Evolutionary conservation across 2,329 filamentous ascomycete genomes (phyloP), one percentile per base, ranked within the genome.

Genomic region (Diplodia sapinea): DNA sequence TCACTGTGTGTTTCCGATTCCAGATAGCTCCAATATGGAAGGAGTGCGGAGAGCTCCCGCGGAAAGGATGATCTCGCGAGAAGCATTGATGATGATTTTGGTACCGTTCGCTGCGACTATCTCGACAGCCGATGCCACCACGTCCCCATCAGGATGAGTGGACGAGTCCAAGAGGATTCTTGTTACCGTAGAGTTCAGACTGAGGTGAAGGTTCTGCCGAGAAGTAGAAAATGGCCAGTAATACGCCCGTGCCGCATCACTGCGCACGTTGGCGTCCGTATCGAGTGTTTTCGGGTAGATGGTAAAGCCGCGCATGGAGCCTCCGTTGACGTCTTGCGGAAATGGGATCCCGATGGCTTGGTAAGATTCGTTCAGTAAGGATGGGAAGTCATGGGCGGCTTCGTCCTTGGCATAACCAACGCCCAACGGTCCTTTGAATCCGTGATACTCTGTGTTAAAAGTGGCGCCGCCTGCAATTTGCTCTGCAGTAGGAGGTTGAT

Each of bases 181-280:
- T 40, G 79, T 79, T 0, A 78, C 82, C 1, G 74, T 75, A 0
- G 82, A 80, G 67, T 82, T 81, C n/a, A 79, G 69, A 31, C 82
- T 77, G 1, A 84, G 71, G 2, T 81, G 71, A 0, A 85, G 73
- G 68, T 84, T 85, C 1, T 72, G 50, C 55, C 82, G 73, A 29
- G 68, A 52, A 13, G 74, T 68, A 50, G 72, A 73, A n/a, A 66
- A 51, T 1, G 82, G 81, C 64, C 77, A 82, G 70, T 83, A 84
- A 69, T 82, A 85, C 3, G 82, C 80, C 17, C 81, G 74, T 4
- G 81, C 82, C 49, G 83, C 80, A 73, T 85, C 82, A 59, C 79
- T 77, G 9, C 82, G 78, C 8, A 81, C 73, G 68, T 79, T 74
- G 9, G 74, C 72, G 1, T 73, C 72, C 0, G 72, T 68, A 68